Evolutionary conservation across 208 protist species (phyloP).

Genomic region (Leishmania braziliensis): DNA sequence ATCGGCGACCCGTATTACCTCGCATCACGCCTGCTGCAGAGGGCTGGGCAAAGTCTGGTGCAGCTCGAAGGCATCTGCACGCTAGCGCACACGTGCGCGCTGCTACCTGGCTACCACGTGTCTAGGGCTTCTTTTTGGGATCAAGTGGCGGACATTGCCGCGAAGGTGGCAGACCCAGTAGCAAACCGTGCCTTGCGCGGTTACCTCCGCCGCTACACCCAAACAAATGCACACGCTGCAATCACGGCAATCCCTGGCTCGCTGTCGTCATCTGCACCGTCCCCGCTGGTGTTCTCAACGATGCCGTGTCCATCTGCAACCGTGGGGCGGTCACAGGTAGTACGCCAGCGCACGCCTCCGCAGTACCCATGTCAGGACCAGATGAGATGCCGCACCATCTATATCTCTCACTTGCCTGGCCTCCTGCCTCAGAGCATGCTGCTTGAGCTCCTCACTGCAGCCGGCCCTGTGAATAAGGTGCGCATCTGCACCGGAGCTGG

Average conservation of each 20-base stretch:
- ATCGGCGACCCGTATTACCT: constrained; percentile 79
- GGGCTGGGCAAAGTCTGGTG: constrained; percentile 33
- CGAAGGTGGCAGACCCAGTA: constrained; percentile 23
- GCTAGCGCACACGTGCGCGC: constrained; percentile 63
- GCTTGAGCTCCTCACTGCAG: constrained; percentile 54
- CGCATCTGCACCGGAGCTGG: constrained; percentile 69
- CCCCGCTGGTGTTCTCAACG: constrained; percentile 17
- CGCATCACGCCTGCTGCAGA: constrained; percentile 63
- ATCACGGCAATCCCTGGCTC: neutral
- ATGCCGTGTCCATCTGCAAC: constrained; percentile 9
- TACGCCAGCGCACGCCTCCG: neutral
- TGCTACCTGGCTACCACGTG: constrained; percentile 41
- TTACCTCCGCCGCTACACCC: constrained; percentile 62
- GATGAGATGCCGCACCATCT: constrained; percentile 68
- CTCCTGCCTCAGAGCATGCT: constrained; percentile 60
- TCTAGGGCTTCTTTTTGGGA: constrained; percentile 84
- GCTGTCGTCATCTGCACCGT: neutral
- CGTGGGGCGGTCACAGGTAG: neutral
- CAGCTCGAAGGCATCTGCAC: constrained; percentile 82
- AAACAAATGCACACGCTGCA: constrained; percentile 28
- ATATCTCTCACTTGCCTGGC: constrained; percentile 74
- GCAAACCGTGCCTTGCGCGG: constrained; percentile 43
- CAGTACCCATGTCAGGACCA: constrained; percentile 34
- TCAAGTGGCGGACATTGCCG: constrained; percentile 44
- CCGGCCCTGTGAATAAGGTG: constrained; percentile 77